These are phyloP conservation scores for Aegle marmelos DNA, from an alignment of 345 rosid genomes.

Conservation along the genomic window DNA sequence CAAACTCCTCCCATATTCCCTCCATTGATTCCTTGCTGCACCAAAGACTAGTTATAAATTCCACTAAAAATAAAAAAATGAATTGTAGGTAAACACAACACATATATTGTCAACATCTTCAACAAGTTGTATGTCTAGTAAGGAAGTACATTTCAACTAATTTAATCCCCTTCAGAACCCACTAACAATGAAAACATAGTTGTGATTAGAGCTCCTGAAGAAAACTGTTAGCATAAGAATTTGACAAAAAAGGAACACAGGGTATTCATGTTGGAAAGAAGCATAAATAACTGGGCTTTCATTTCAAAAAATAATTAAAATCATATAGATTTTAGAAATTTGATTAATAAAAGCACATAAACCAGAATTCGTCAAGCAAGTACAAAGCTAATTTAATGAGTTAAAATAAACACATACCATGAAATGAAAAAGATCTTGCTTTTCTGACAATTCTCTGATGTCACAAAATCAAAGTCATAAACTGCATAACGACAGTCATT, in stretches of 20 bases:
- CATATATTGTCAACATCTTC: neutral
- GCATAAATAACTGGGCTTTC: too few relatives aligned
- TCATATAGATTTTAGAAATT: neutral
- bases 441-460: constrained; percentile 59
- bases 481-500: constrained; percentile 65
- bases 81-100: neutral
- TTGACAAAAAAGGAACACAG: neutral
- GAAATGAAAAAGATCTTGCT: constrained; percentile 71
- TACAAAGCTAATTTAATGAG: neutral
- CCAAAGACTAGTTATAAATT: neutral
- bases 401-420: constrained; percentile 32
- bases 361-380: neutral
- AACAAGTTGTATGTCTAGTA: neutral
- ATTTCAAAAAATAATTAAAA: too few relatives aligned
- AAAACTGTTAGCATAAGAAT: neutral
- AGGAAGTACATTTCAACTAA: neutral
- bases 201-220: neutral
- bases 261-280: neutral
- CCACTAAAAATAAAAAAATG: neutral
- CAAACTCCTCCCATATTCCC: neutral
- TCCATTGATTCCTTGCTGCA: neutral
- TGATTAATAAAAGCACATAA: neutral
- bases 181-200: neutral
- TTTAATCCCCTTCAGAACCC: neutral
- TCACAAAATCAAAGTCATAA: constrained; percentile 61